A percentile compares a stretch with the other conserved stretches of the same genome.
Evolutionary conservation across 1,284 basidiomycete species (phyloP).

Genomic region (Melampsora larici-populina): DNA sequence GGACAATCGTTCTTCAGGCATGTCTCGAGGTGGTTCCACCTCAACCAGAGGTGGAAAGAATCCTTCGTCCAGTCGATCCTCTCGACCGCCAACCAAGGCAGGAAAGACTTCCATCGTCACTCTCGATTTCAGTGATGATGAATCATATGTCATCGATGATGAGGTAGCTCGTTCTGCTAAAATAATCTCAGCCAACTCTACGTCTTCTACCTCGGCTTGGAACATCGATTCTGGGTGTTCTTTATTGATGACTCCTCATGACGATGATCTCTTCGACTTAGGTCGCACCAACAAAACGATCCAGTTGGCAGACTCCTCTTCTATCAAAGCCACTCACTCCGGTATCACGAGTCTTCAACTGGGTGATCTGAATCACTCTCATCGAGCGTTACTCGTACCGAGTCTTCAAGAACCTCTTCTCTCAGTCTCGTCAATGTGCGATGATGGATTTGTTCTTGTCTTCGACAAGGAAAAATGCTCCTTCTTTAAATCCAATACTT

Average conservation of each 20-base stretch:
- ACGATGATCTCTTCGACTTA: background rate
- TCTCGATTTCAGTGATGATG: no score
- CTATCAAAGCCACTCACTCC: conserved; percentile 13
- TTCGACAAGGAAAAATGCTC: background rate
- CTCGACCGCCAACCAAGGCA: no score
- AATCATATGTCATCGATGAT: no score
- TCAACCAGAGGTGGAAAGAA: no score
- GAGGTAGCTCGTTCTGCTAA: no score
- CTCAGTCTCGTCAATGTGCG: no score
- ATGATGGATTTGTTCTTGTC: background rate
- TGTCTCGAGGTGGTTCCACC: no score
- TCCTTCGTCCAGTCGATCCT: no score
- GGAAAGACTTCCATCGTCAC: no score
- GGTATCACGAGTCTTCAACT: background rate
- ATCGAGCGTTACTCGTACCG: conserved; percentile 11
- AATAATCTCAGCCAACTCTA: no score
- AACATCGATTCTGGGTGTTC: conserved; percentile 23
- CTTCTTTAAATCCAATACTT: background rate
- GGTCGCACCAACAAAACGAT: background rate
- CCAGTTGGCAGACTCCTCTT: background rate
- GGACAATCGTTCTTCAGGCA: no score
- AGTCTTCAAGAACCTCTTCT: no score
- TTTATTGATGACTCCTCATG: background rate
- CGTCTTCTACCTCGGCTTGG: background rate
- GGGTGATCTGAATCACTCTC: background rate